These are phyloP conservation scores for Nakataea oryzae DNA, from an alignment of 2,329 filamentous ascomycete genomes.

Conservation along the genomic window DNA sequence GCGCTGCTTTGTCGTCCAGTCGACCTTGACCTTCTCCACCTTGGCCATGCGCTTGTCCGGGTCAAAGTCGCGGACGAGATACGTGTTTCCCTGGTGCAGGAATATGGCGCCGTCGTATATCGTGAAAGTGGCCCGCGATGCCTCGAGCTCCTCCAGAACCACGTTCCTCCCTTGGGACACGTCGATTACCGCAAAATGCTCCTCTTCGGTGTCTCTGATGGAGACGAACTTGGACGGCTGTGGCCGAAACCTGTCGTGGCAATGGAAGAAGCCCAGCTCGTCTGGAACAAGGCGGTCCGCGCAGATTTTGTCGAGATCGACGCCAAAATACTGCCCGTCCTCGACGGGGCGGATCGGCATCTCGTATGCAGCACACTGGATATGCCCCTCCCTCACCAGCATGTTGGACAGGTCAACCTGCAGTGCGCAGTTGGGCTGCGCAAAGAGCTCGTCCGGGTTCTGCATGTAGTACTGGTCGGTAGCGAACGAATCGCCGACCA, in stretches of 20 bases:
- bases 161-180: conserved; percentile 71
- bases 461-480: conserved; percentile 97
- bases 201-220: conserved; percentile 79
- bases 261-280: conserved; percentile 76
- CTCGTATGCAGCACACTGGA: conserved; percentile 92
- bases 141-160: conserved; percentile 91
- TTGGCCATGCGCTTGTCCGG: conserved; percentile 73
- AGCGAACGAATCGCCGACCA: conserved; percentile 81
- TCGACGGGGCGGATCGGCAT: conserved; percentile 78
- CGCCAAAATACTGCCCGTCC: conserved; percentile 71
- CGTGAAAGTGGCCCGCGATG: conserved; percentile 87
- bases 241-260: conserved; percentile 78
- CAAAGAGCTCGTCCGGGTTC: conserved; percentile 89
- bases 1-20: conserved; percentile 89
- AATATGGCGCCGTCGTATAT: conserved; percentile 97
- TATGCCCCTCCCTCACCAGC: conserved; percentile 82
- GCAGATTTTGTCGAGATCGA: conserved; percentile 60
- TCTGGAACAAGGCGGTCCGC: conserved; percentile 65
- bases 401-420: conserved; percentile 90
- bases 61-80: conserved; percentile 81
- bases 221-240: conserved; percentile 72
- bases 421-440: conserved; percentile 77
- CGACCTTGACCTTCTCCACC: conserved; percentile 80
- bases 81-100: conserved; percentile 88
- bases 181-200: conserved; percentile 91